Conservation (phyloP, 2,329 filamentous ascomycete species). For the Penicillium corylophilum region DNA sequence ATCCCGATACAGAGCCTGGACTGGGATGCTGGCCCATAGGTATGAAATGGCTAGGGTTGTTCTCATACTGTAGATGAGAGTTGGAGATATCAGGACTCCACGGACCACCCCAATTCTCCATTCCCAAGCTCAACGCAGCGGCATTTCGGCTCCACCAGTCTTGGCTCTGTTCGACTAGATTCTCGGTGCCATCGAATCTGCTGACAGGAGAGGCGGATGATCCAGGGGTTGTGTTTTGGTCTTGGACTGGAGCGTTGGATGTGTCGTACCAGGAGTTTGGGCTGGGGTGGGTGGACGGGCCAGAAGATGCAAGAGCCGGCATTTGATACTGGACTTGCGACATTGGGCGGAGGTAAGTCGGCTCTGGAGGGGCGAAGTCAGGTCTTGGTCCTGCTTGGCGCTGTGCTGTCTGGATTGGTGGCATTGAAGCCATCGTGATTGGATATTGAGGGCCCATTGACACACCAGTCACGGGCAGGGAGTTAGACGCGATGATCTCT, state of each 20-base stretch:
- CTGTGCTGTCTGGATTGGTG: slow-evolving; percentile 22
- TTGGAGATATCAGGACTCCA: slow-evolving; percentile 27
- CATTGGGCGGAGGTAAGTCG: slow-evolving; percentile 33
- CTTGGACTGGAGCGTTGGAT: neutral
- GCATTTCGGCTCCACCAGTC: slow-evolving; percentile 67
- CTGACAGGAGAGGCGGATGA: slow-evolving; percentile 43
- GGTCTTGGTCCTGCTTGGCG: slow-evolving; percentile 7
- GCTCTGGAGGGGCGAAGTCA: slow-evolving; percentile 30
- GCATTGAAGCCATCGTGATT: slow-evolving; percentile 17
- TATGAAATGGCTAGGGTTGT: slow-evolving; percentile 6
- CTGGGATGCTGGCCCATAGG: slow-evolving; percentile 6
- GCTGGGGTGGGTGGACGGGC: slow-evolving; percentile 18
- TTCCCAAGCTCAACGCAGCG: slow-evolving; percentile 58
- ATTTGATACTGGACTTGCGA: slow-evolving; percentile 22
- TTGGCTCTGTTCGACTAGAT: slow-evolving; percentile 61
- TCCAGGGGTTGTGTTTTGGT: slow-evolving; percentile 22
- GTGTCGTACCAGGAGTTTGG: slow-evolving; percentile 34
- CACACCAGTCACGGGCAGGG: slow-evolving; percentile 10
- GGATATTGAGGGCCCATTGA: slow-evolving; percentile 18
- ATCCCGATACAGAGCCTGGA: slow-evolving; percentile 3
- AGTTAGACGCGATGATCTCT: slow-evolving; percentile 7
- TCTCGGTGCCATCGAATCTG: slow-evolving; percentile 61
- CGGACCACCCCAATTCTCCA: slow-evolving; percentile 58
- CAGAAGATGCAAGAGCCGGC: slow-evolving; percentile 6
- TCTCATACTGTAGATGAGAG: slow-evolving; percentile 11